A percentile compares a stretch with the other conserved stretches of the same genome.
These are phyloP conservation scores for Vigna reflexopilosa DNA, from an alignment of 306 rosid species.

Conservation along the genomic window DNA sequence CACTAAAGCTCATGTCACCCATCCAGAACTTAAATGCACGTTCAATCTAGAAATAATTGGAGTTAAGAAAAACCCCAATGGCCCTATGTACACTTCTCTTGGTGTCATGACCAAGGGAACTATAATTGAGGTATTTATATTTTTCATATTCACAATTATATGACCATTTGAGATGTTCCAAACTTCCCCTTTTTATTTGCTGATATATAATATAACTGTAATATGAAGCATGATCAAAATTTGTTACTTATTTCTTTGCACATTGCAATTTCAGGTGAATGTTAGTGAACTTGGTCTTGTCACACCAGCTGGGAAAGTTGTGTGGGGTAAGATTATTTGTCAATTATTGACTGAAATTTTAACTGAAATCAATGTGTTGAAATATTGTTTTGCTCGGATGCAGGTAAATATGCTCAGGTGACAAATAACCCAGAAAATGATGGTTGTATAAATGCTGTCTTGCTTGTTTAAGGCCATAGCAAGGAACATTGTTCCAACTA, in stretches of 20 bases:
- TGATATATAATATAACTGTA: not conserved
- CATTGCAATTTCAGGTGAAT: conserved; percentile 70
- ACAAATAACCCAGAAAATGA: conserved; percentile 95
- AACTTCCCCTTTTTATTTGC: not conserved
- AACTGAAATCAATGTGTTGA: conserved; percentile 1
- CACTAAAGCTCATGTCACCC: conserved; percentile 95
- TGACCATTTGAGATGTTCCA: not conserved
- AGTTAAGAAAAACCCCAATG: conserved; percentile 96
- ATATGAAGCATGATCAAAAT: conserved; percentile 9
- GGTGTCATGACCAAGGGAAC: conserved; percentile 95
- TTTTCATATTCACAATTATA: not conserved
- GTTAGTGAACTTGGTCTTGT: conserved; percentile 95
- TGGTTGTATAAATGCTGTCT: conserved; percentile 87
- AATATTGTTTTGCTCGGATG: conserved; percentile 37
- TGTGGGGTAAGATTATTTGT: conserved; percentile 75
- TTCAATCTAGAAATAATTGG: conserved; percentile 89
- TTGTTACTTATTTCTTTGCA: not conserved
- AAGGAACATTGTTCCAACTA: conserved; percentile 6
- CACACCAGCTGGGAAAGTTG: conserved; percentile 96
- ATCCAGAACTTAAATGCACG: conserved; percentile 93
- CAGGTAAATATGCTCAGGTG: conserved; percentile 97
- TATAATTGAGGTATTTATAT: conserved; percentile 74
- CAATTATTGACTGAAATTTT: not conserved
- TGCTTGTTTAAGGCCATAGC: conserved; percentile 67
- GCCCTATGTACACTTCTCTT: conserved; percentile 88